Base-by-base conservation (phyloP, 495 filamentous ascomycete species). In the Physcia stellaris region DNA sequence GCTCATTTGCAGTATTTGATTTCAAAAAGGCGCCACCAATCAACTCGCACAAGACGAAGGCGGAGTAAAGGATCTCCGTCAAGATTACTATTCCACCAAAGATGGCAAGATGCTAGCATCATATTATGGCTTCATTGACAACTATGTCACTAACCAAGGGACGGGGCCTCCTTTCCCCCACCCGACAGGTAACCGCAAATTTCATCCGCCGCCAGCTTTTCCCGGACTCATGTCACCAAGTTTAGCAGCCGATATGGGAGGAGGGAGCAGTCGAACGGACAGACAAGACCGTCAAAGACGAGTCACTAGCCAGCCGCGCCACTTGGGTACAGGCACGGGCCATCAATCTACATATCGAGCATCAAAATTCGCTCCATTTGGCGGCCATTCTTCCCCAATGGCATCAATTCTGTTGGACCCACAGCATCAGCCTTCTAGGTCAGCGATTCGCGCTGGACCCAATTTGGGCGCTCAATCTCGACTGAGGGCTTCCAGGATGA, bases 91-190 rank as follows among this genome's bases (percentile, higher is more conserved):
- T 51, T 76, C 83, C 2, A 83, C 86, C 35, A 95, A 94, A 52
- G 84, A 96, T 49, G 83, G 84, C 44, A 98, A 98, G 67, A 94
- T 98, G 86, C 73, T 88, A 17, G 83, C 84, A 13, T 95, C 90
- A 1, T 87, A 93, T 52, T 82, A 86, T 46, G 83, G 85, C 4
- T 98, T 98, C 54, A 61, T 95, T 37, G 83, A 93, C 55, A 81
- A 92, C 40, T 98, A 98, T 57, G 75, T 71, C 26, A 56, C 69
- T 28, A 83, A 80, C 51, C 69, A 73, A 23, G 73, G 68, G 32
- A 60, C 64, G 23, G 68, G 63, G 10, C 59, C 65, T 9, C 66
- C 66, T 1, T 73, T 36, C 59, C 60, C 67, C 15, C 67, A 73
- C 36, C 69, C 73, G n/a, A 39, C 51, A 4, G 50, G 40, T 11